These are phyloP conservation scores for Amanita jacksonii DNA, from an alignment of 768 basidiomycete genomes.

Conservation along the genomic window DNA sequence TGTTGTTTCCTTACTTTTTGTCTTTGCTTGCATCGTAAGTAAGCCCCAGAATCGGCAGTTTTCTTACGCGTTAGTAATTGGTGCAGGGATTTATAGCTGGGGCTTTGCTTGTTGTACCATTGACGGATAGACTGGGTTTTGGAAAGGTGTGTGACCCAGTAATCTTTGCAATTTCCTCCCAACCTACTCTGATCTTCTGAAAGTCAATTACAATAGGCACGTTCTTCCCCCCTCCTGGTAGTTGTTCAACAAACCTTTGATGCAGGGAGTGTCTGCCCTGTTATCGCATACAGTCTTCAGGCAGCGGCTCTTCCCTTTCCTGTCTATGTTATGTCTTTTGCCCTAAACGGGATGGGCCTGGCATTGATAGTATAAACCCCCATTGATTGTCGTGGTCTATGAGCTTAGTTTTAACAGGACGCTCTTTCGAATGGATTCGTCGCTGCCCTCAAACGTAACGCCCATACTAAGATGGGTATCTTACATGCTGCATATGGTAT, in stretches of 20 bases:
- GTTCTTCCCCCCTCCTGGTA: neutral
- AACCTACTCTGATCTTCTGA: no score
- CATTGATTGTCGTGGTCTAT: neutral
- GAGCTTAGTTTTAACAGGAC: conserved; percentile 32
- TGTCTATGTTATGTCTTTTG: conserved; percentile 40
- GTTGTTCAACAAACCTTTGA: neutral
- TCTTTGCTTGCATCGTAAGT: conserved; percentile 29
- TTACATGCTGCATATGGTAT: conserved; percentile 59
- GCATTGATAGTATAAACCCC: conserved; percentile 31
- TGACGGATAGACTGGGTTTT: conserved; percentile 30
- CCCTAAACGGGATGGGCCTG: conserved; percentile 33
- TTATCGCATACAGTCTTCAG: conserved; percentile 44
- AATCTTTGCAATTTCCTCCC: no score
- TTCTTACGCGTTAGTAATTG: neutral
- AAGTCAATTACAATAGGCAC: conserved; percentile 17
- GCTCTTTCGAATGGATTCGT: conserved; percentile 69
- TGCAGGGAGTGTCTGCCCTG: conserved; percentile 41
- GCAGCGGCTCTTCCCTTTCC: conserved; percentile 56
- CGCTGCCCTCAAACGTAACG: conserved; percentile 43
- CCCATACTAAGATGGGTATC: conserved; percentile 59
- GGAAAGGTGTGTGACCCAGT: conserved; percentile 28
- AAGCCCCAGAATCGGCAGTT: neutral
- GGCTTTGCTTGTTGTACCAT: conserved; percentile 28
- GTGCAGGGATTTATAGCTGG: conserved; percentile 32
- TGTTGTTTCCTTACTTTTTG: conserved; percentile 54